These are phyloP conservation scores for Fusarium haematococcum DNA, from an alignment of 2,329 filamentous ascomycete genomes.

Conservation along the genomic window DNA sequence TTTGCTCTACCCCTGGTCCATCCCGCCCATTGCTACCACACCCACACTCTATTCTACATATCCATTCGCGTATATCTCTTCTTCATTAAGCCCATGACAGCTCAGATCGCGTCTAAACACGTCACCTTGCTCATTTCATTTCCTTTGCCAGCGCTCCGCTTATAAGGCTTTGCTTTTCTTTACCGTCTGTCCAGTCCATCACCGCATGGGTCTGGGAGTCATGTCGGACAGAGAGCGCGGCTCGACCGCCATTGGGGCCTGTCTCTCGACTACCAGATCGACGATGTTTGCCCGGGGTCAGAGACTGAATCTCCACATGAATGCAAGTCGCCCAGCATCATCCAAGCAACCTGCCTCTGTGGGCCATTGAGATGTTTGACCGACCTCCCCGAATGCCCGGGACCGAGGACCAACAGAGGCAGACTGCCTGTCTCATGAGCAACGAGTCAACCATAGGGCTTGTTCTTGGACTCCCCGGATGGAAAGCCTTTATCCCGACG, in stretches of 20 bases:
- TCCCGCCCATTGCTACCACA: constrained; percentile 34
- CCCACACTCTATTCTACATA: constrained; percentile 26
- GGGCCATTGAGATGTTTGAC: neutral
- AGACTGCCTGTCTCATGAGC: neutral
- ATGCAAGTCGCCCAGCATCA: constrained; percentile 6
- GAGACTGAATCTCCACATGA: constrained; percentile 3
- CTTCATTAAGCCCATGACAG: constrained; percentile 12
- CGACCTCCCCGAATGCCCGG: neutral
- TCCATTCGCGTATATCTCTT: constrained; percentile 9
- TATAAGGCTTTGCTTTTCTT: neutral
- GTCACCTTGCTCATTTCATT: constrained; percentile 25
- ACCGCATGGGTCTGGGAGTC: constrained; percentile 7
- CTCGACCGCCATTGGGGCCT: constrained; percentile 11
- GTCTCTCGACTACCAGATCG: constrained; percentile 18
- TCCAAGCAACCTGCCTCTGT: constrained; percentile 2
- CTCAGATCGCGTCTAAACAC: constrained; percentile 24
- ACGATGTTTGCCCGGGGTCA: constrained; percentile 3
- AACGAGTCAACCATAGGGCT: neutral
- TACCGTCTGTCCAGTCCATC: neutral
- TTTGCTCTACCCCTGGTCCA: constrained; percentile 38
- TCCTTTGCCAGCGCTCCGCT: constrained; percentile 11
- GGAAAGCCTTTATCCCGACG: constrained; percentile 25
- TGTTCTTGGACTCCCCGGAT: constrained; percentile 1
- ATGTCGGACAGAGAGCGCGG: neutral
- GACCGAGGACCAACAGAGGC: constrained; percentile 1